Base-by-base conservation (phyloP, 768 basidiomycete species). In the Dentipellis sp. region DNA sequence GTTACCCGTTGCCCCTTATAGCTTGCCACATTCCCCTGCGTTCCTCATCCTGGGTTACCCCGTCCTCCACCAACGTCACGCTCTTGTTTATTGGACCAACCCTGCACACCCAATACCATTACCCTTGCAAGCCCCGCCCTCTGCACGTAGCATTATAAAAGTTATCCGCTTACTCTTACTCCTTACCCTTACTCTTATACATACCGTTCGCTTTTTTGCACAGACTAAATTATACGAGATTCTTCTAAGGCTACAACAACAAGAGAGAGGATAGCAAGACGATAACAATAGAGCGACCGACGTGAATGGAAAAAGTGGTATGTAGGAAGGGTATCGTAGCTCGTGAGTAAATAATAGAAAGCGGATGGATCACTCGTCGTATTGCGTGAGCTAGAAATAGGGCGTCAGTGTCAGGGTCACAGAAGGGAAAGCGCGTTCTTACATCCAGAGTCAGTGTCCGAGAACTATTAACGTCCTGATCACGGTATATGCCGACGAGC, bases 401-500 rank as follows among this genome's bases (percentile, higher is more conserved):
- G 34, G 12, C 23, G 50, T 16, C 39, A 29, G 21, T 45, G 54
- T 19, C 21, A 14, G 56, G 17, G 1, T 10, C 19, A 48, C 48
- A 35, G 56, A 3, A 34, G 29, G 23, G 22, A 29, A 45, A 7
- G 8, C 53, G 9, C n/a, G 29, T 12, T 64, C 75, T 78, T 64
- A 97, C 86, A 72, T 98, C 94, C 51, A 98, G 78, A 1, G 94
- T 97, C 60, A 99, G 71, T 21, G 91, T 91, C 54, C 86, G 78
- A 4, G 94, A 97, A 64, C 91, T 94, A 64, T 95, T 95, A 57
- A 91, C 80, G 10, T 91, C 91, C 65, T 97, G 94, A 63, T 97
- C 93, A 16, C 94, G 82, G 69, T 93, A 94, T 38, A 97, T 92
- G 4, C 94, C 94, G 22, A 97, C 93, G 46, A 97, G 76, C 1